Base-by-base conservation (phyloP, 1,139 yeast genomes). In the Geotrichum klebahnii region DNA sequence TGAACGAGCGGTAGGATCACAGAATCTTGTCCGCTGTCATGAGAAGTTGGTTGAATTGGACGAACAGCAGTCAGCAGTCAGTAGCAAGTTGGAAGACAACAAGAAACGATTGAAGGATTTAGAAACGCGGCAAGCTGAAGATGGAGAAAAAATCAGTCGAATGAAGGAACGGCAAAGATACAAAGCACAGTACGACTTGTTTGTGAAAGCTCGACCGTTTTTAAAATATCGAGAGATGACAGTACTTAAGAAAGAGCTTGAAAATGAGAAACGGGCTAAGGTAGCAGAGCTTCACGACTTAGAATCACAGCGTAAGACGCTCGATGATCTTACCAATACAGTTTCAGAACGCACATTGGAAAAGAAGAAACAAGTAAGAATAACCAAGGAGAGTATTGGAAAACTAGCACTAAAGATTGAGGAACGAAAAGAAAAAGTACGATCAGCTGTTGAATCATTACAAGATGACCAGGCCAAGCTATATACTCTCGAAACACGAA, bases 1-100 rank as follows among this genome's bases (percentile, higher is more conserved):
- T 0, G 88, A 89, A 62, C 72, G 95, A 51, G 89, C 97, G 0
- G 77, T 89, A 35, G 88, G 87, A 8, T 72, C 80, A 51, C 80
- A 81, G 1, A 73, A 76, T 36, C 68, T 90, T 56, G 66, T 80
- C 20, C 66, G 69, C 2, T 73, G 75, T 54, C 95, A 92, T 59
- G 77, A 77, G 12, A 61, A 69, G 24, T 71, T 88, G 48, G 82
- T 80, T 33, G 66, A 66, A 8, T 67, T 78, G 14, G 89, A 86
- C 58, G 64, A 59, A 3, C 66, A 67, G 28, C 55, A 59, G 19
- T 28, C 39, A 5, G 14, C 65, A 24, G 60, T 76, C 32, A 57
- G 60, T 1, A 57, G 58, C n/a, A 63, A 77, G 20, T 24, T 24
- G 57, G 63, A 12, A 62, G 58, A 12, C 75, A 74, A 50, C 57